phyloP scores from a whole-genome alignment of 129 eudicot genomes.

The Flaveria sonorensis region DNA sequence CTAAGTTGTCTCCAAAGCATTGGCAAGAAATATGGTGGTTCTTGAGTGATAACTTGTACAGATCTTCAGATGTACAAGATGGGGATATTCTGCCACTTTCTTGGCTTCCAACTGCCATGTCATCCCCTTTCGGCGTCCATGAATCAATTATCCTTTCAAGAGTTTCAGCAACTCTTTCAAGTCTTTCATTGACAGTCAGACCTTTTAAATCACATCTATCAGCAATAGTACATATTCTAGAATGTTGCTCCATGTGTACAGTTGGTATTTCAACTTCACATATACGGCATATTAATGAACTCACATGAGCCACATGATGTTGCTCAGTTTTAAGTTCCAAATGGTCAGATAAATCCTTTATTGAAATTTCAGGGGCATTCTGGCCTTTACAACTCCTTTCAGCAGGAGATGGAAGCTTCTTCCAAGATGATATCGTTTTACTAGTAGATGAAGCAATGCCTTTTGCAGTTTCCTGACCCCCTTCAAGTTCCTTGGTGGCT shows the following conservation, averaged over 20 bases:
- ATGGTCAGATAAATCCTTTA: slow-evolving; percentile 44
- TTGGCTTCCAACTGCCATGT: slow-evolving; percentile 55
- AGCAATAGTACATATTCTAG: slow-evolving; percentile 92
- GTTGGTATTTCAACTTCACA: slow-evolving; percentile 99
- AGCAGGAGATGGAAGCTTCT: slow-evolving; percentile 68
- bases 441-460: slow-evolving; percentile 58
- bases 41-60: slow-evolving; percentile 41
- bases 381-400: slow-evolving; percentile 51
- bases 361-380: slow-evolving; percentile 50
- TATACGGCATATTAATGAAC: slow-evolving; percentile 89
- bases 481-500: slow-evolving; percentile 32
- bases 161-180: slow-evolving; percentile 85
- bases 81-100: slow-evolving; percentile 50
- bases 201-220: slow-evolving; percentile 99
- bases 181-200: slow-evolving; percentile 76
- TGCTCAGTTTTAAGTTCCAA: slow-evolving; percentile 50
- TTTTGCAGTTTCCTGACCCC: slow-evolving; percentile 44
- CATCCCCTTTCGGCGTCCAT: slow-evolving; percentile 67
- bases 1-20: slow-evolving; percentile 53
- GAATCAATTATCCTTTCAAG: slow-evolving; percentile 83
- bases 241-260: slow-evolving; percentile 87
- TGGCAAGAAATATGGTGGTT: slow-evolving; percentile 35
- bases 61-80: slow-evolving; percentile 51
- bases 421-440: slow-evolving; percentile 86
- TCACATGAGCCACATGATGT: slow-evolving; percentile 55